Evolutionary conservation across 176 grass and related monocot species (phyloP).

Genomic region (Chrysopogon serrulatus): DNA sequence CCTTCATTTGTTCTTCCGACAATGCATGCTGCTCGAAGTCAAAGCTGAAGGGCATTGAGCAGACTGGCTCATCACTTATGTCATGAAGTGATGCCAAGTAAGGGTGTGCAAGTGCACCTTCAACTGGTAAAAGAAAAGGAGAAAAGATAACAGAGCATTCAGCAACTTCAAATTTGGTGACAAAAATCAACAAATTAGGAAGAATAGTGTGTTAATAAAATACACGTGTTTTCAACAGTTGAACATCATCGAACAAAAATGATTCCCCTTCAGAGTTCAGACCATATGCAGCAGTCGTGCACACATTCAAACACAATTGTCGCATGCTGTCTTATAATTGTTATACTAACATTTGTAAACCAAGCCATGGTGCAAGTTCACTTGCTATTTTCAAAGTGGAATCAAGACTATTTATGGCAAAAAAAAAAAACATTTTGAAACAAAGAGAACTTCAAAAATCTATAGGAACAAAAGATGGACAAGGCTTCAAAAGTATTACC

Average conservation of each 20-base stretch:
- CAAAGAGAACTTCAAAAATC: neutral
- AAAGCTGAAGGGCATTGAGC: conserved; percentile 77
- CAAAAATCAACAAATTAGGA: neutral
- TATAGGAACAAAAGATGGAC: neutral
- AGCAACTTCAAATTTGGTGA: conserved; percentile 5
- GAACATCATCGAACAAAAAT: conserved; percentile 3
- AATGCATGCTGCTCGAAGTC: conserved; percentile 93
- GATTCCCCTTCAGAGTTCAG: neutral
- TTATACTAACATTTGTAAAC: neutral
- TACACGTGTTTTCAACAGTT: neutral
- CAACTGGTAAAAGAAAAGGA: conserved; percentile 48
- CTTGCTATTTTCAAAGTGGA: neutral
- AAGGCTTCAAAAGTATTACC: conserved; percentile 26
- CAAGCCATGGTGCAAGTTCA: neutral
- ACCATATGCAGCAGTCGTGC: neutral
- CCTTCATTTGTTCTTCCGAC: conserved; percentile 98
- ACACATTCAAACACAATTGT: neutral
- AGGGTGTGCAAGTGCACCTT: conserved; percentile 94
- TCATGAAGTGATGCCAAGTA: conserved; percentile 96
- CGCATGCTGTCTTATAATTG: neutral
- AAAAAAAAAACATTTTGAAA: neutral
- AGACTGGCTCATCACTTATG: conserved; percentile 83
- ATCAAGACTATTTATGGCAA: conserved; percentile 4
- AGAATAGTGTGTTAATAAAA: neutral
- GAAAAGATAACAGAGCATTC: neutral